A percentile compares a stretch with the other conserved stretches of the same genome.
Conservation (phyloP, 1,284 basidiomycete genomes). For the Papiliotrema laurentii region DNA sequence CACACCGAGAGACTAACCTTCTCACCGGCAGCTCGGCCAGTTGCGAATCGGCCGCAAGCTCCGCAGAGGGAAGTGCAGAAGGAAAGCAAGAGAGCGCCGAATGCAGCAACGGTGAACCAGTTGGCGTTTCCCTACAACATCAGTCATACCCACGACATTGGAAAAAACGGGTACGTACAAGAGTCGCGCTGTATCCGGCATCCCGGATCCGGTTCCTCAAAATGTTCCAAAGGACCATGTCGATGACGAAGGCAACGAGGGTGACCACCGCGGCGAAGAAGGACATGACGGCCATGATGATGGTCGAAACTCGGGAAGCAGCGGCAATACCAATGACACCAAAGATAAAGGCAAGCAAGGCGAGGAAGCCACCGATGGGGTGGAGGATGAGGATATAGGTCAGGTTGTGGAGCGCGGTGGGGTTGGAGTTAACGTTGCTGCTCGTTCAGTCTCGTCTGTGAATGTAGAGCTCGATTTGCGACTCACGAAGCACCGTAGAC, state of each 20-base stretch:
- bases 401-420: conserved; percentile 59
- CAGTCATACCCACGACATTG: background rate
- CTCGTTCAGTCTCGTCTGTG: background rate
- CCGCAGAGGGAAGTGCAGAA: conserved; percentile 65
- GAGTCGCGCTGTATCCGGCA: conserved; percentile 47
- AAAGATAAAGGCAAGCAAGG: conserved; percentile 66
- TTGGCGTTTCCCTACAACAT: conserved; percentile 40
- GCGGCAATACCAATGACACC: conserved; percentile 60
- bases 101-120: conserved; percentile 66
- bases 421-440: conserved; percentile 48
- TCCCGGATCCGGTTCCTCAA: conserved; percentile 58
- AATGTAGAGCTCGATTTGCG: background rate
- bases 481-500: conserved; percentile 22
- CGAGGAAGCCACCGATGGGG: conserved; percentile 67
- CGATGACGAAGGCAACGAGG: conserved; percentile 66
- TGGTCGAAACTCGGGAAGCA: conserved; percentile 64
- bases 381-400: conserved; percentile 69
- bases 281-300: conserved; percentile 66
- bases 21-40: conserved; percentile 44
- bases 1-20: conserved; percentile 23
- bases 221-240: conserved; percentile 73
- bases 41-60: conserved; percentile 59
- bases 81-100: conserved; percentile 60
- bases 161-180: conserved; percentile 55
- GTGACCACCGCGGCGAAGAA: conserved; percentile 62